Percentiles rank a stretch among this genome's conserved stretches.
phyloP scores from a whole-genome alignment of 2,329 filamentous ascomycete genomes.

The Fusarium sp. region DNA sequence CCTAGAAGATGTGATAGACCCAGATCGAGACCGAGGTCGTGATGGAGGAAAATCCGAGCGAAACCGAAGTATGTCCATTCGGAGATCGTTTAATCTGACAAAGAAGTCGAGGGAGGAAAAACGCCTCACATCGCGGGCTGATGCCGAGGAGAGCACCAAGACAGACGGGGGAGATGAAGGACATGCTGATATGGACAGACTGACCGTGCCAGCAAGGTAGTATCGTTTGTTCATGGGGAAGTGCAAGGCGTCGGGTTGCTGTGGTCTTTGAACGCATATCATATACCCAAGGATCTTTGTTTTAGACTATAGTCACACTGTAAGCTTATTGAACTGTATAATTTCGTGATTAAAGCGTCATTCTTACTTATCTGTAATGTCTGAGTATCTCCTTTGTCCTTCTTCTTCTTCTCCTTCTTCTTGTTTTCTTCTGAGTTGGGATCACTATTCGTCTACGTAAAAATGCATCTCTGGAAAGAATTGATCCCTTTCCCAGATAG shows the following conservation, averaged over 20 bases:
- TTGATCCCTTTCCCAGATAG: background rate
- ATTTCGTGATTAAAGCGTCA: background rate
- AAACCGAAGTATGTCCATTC: constrained; percentile 31
- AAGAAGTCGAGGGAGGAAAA: constrained; percentile 23
- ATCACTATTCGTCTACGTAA: constrained; percentile 12
- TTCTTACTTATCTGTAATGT: constrained; percentile 11
- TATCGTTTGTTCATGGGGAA: background rate
- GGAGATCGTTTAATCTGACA: constrained; percentile 26
- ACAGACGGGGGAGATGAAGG: background rate
- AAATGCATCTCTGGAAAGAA: background rate
- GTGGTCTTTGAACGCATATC: constrained; percentile 9
- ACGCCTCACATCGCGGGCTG: constrained; percentile 7
- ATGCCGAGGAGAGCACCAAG: background rate
- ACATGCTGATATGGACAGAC: constrained; percentile 2
- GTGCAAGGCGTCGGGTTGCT: constrained; percentile 20
- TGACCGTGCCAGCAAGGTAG: constrained; percentile 18
- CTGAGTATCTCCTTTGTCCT: background rate
- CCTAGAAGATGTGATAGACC: constrained; percentile 39
- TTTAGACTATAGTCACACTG: constrained; percentile 19
- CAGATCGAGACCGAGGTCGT: constrained; percentile 17
- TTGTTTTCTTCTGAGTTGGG: background rate
- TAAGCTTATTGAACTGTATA: constrained; percentile 19
- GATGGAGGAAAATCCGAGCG: constrained; percentile 3
- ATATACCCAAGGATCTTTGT: constrained; percentile 17
- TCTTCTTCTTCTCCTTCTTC: background rate